These are phyloP conservation scores for Coprinopsis cinerea DNA, from an alignment of 768 basidiomycete genomes.

Conservation along the genomic window DNA sequence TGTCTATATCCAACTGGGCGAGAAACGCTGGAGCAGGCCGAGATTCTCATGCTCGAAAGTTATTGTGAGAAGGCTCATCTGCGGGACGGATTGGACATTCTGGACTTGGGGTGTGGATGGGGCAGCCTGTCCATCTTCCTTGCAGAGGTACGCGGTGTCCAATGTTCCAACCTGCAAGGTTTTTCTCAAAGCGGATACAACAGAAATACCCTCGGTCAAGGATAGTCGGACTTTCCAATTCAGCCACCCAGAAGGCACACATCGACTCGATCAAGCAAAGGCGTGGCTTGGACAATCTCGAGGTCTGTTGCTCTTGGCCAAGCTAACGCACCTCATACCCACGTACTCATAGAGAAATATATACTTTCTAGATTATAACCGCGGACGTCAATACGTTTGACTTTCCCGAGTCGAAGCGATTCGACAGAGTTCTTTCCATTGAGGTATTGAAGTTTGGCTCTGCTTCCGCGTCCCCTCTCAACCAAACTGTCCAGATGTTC, in stretches of 20 bases:
- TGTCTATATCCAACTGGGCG: constrained; percentile 58
- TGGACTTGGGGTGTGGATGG: constrained; percentile 75
- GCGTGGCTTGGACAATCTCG: constrained; percentile 47
- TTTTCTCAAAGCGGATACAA: neutral
- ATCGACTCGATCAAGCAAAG: constrained; percentile 48
- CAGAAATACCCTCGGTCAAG: constrained; percentile 63
- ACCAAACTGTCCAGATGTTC: constrained; percentile 43
- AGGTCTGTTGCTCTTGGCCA: constrained; percentile 30
- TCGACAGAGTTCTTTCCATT: constrained; percentile 66
- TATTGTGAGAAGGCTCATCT: constrained; percentile 63
- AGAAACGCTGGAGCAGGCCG: constrained; percentile 58
- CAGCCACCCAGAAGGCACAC: constrained; percentile 57
- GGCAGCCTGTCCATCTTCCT: constrained; percentile 65
- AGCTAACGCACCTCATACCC: neutral
- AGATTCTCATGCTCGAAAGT: constrained; percentile 57
- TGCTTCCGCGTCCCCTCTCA: neutral
- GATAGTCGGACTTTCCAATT: constrained; percentile 64
- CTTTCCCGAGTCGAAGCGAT: constrained; percentile 53
- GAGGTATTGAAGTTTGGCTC: constrained; percentile 34
- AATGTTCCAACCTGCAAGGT: neutral
- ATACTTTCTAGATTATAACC: constrained; percentile 47
- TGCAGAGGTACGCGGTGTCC: constrained; percentile 45
- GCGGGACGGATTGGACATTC: constrained; percentile 51
- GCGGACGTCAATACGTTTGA: constrained; percentile 62
- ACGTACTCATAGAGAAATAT: neutral